Percentiles rank a stretch among this genome's conserved stretches.
Conservation (phyloP, 2,329 filamentous ascomycete species). For the Colletotrichum karsti region DNA sequence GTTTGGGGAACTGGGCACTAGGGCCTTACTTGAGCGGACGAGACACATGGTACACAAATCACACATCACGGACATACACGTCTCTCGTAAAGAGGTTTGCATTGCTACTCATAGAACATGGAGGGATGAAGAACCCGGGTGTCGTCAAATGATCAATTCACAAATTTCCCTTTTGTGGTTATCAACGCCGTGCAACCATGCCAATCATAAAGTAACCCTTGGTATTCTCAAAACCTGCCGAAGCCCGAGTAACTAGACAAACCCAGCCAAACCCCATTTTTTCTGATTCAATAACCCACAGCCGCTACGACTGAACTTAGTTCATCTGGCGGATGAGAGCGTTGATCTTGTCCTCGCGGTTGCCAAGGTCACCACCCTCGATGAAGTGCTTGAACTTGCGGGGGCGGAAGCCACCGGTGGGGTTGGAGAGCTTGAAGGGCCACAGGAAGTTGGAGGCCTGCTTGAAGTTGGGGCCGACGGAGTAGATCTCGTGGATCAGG, state of each 20-base stretch:
- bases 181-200: conserved; percentile 46
- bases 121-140: conserved; percentile 15
- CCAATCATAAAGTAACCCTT: conserved; percentile 31
- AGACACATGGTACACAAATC: background rate
- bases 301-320: conserved; percentile 59
- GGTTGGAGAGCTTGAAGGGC: conserved; percentile 99
- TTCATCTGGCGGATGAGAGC: conserved; percentile 97
- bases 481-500: conserved; percentile 98
- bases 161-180: conserved; percentile 35
- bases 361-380: conserved; percentile 97
- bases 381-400: conserved; percentile 99
- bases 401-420: conserved; percentile 92
- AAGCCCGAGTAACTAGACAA: conserved; percentile 37
- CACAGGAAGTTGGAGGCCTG: conserved; percentile 99
- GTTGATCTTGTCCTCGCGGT: conserved; percentile 99
- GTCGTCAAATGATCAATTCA: conserved; percentile 41
- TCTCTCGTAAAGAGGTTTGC: conserved; percentile 19
- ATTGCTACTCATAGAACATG: conserved; percentile 28
- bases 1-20: background rate
- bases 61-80: background rate
- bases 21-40: background rate
- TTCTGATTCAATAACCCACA: conserved; percentile 22
- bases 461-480: conserved; percentile 99
- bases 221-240: conserved; percentile 32
- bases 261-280: conserved; percentile 35